These are phyloP conservation scores for Nicotiana rustica DNA, from an alignment of 305 asterid species.

Conservation along the genomic window DNA sequence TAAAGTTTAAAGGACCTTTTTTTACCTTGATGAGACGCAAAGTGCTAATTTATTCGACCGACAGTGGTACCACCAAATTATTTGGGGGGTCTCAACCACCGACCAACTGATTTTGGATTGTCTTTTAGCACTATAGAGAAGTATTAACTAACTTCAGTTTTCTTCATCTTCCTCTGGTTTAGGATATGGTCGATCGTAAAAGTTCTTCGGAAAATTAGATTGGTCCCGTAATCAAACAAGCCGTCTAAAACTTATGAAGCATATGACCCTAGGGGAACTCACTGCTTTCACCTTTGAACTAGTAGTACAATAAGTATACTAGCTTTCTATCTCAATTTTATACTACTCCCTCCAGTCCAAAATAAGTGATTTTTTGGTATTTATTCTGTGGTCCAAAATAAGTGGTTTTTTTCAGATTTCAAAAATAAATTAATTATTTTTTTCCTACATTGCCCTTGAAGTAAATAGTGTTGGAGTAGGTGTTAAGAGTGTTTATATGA, in stretches of 20 bases:
- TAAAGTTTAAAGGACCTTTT: not conserved
- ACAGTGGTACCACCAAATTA: not conserved
- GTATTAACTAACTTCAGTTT: not conserved
- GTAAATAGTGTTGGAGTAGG: too few relatives aligned
- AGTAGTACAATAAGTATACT: too few relatives aligned
- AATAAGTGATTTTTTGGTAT: too few relatives aligned
- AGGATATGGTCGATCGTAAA: not conserved
- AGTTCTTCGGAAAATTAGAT: not conserved
- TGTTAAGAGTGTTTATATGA: too few relatives aligned
- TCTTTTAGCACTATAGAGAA: not conserved
- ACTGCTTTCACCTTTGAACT: too few relatives aligned
- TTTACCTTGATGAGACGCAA: constrained; percentile 6
- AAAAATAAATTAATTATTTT: too few relatives aligned
- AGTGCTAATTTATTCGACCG: not conserved
- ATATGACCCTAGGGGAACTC: not conserved
- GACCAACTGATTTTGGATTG: not conserved
- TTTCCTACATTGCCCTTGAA: too few relatives aligned
- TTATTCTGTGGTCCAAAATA: too few relatives aligned
- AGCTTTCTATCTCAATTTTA: not conserved
- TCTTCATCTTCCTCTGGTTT: not conserved
- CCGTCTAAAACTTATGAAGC: not conserved
- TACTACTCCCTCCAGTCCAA: not conserved
- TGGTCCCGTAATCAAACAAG: not conserved
- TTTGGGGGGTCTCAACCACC: not conserved
- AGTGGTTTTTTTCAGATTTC: too few relatives aligned